Evolutionary conservation across 352 stramenopile genomes (phyloP), one percentile per base, ranked within the genome.

Genomic region (Globisporangium camurandrum): DNA sequence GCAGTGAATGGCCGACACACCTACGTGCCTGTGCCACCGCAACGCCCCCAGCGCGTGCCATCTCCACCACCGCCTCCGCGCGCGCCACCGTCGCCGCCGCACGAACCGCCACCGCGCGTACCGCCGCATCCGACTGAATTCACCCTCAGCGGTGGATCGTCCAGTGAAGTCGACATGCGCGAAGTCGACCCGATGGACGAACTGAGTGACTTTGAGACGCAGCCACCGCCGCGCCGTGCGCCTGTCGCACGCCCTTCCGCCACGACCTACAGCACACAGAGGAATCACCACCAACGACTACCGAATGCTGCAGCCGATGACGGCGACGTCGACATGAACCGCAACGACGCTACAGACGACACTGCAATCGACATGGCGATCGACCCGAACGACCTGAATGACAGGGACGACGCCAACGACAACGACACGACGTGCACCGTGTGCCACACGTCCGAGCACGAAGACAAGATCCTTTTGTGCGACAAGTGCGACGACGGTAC

Each of bases 141-240:
- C 17, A 40, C 5, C 16, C 12, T 40, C 36, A 17, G 22, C 19
- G 42, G 24, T 23, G 69, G 77, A 30, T 71, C 62, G n/a, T 82
- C 66, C 3, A 84, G 67, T 26, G 74, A 86, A 26, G 27, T 64
- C 8, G 74, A 84, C 26, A 62, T 38, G 31, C 50, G 51, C 0
- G 75, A 87, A 47, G 56, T 87, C 19, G 67, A 87, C 52, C 72
- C 72, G 10, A 81, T 79, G 63, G 70, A 87, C 43, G 72, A 78
- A 44, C 60, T 87, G 14, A 75, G 62, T 26, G 72, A 84, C 50
- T 74, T 87, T 62, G 75, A 84, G 56, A 45, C 43, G 27, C 60
- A 63, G 8, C 12, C 46, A 36, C 41, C 46, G 24, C 33, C 37
- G 22, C 30, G 8, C 1, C 16, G 6, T 41, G 22, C 11, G 12